Base-by-base conservation (phyloP, 2,329 filamentous ascomycete species). In the Pseudodiploospora longispora region DNA sequence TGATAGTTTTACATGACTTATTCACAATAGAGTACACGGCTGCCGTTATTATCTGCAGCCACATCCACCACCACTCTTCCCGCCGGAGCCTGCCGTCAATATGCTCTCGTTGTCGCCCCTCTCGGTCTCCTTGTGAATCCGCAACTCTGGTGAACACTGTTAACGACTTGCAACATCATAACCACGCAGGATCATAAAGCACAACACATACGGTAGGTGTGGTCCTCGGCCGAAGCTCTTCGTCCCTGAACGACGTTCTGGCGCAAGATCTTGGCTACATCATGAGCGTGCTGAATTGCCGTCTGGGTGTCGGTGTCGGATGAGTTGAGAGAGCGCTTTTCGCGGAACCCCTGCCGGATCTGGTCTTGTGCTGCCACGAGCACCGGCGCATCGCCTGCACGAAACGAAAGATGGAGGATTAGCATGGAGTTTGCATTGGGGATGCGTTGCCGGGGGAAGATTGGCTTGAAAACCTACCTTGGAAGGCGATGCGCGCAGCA, bases 51-150 rank as follows among this genome's bases (percentile, higher is more conserved):
- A 62, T 44, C 53, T 56, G 43, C 59, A 58, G 43, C 59, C 56
- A 29, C 65, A 64, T 31, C 41, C 40, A 19, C 63, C 61, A 19
- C 61, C 58, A 6, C 57, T 52, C n/a, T 49, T 39, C n/a, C 46
- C 47, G 34, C 58, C 59, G 2, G 49, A 62, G 47, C 67, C 71
- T 3, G 75, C 74, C 41, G 80, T 71, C 66, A 90, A 94, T 57
- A 96, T 80, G 31, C 83, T 87, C 55, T 96, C 89, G 60, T 98
- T 98, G 66, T 97, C 86, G 43, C 93, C 89, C 52, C 87, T 76
- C 65, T 98, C 91, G 30, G 85, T 98, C 52, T 95, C 71, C 49
- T 95, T 78, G 63, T 97, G 93, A 66, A 98, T 96, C 41, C 83
- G 77, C 46, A 97, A 69, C 60, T 85, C 89, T 96, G 54, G 39